phyloP scores from a whole-genome alignment of 164 flowering plant genomes.

The Paratinospora sagittata region DNA sequence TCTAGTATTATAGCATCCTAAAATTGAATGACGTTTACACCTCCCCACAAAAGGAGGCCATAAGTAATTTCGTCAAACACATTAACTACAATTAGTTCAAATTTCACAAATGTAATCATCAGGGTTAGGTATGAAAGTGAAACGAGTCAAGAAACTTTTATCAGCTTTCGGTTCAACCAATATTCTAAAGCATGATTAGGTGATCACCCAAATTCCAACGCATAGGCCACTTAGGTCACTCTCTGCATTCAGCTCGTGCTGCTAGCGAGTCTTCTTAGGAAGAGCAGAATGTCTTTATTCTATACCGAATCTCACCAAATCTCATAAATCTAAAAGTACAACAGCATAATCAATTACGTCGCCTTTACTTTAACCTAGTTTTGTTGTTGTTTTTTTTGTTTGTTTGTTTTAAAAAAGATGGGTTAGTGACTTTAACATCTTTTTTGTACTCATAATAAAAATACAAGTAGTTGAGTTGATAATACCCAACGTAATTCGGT shows the following conservation, averaged over 20 bases:
- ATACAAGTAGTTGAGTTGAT: too few species aligned
- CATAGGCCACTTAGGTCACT: neutral
- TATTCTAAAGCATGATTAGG: neutral
- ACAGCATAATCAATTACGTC: neutral
- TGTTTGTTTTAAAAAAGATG: too few species aligned
- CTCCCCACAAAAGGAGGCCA: too few species aligned
- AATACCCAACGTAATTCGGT: too few species aligned
- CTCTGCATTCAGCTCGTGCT: neutral
- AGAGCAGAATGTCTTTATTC: conserved; percentile 14
- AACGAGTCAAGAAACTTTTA: neutral
- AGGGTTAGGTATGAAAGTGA: neutral
- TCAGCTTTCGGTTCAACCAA: neutral
- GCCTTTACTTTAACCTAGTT: too few species aligned
- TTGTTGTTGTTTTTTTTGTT: too few species aligned
- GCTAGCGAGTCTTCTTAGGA: neutral
- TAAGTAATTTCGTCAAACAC: too few species aligned
- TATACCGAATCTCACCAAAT: neutral
- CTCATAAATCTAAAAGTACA: conserved; percentile 4
- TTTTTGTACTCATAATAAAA: too few species aligned
- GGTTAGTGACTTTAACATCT: too few species aligned
- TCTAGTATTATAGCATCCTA: too few species aligned
- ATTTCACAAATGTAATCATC: neutral
- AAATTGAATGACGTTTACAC: too few species aligned
- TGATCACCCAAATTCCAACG: neutral
- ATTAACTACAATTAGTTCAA: too few species aligned